Evolutionary conservation across 73 alveolate species (phyloP).

Genomic region (Stentor roeselii): DNA sequence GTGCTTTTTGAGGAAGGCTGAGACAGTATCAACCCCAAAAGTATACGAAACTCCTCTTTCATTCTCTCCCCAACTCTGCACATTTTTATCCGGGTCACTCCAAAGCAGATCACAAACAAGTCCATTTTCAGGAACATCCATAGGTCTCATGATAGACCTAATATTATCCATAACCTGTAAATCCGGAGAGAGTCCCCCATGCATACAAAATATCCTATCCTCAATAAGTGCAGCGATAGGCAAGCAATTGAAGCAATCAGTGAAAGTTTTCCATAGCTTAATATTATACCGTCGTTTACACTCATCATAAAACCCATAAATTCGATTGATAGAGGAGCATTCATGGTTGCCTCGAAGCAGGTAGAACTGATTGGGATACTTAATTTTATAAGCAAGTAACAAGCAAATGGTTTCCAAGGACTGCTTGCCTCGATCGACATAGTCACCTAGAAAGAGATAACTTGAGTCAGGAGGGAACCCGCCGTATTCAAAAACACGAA

Average conservation of each 20-base stretch:
- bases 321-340: slow-evolving; percentile 94
- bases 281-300: slow-evolving; percentile 91
- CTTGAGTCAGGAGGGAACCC: slow-evolving; percentile 82
- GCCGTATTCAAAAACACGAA: slow-evolving; percentile 69
- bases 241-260: slow-evolving; percentile 93
- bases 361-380: slow-evolving; percentile 82
- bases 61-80: slow-evolving; percentile 91
- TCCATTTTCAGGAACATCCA: slow-evolving; percentile 66
- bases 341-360: slow-evolving; percentile 90
- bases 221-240: slow-evolving; percentile 95
- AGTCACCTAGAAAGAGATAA: slow-evolving; percentile 48
- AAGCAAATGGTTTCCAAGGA: too few species aligned
- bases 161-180: slow-evolving; percentile 74
- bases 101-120: slow-evolving; percentile 90
- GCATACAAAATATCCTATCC: slow-evolving; percentile 94
- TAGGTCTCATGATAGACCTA: slow-evolving; percentile 81
- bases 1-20: slow-evolving; percentile 77
- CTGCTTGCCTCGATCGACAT: slow-evolving; percentile 42
- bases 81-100: slow-evolving; percentile 94
- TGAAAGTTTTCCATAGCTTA: too few species aligned
- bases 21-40: slow-evolving; percentile 81
- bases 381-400: slow-evolving; percentile 68
- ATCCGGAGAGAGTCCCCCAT: slow-evolving; percentile 94
- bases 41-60: slow-evolving; percentile 93
- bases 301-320: slow-evolving; percentile 96